Percentiles rank a stretch among this genome's conserved stretches.
Evolutionary conservation across 768 basidiomycete species (phyloP).

Genomic region (Pisolithus microcarpus): DNA sequence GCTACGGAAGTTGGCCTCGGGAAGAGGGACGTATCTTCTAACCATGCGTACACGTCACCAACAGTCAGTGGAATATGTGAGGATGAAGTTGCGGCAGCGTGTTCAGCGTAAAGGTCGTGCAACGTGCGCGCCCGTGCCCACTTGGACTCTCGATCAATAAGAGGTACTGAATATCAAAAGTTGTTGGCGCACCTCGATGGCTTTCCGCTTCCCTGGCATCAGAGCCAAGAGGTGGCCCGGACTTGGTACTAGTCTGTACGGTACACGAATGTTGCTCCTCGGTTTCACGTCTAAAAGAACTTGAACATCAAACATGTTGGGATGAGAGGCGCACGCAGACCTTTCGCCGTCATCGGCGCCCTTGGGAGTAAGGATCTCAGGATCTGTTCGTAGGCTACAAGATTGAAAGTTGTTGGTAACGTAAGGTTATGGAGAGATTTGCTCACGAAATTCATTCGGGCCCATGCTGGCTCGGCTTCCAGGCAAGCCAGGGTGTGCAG

Average conservation of each 20-base stretch:
- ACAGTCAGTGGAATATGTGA: slow-evolving; percentile 26
- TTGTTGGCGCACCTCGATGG: slow-evolving; percentile 35
- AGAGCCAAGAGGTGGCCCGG: slow-evolving; percentile 30
- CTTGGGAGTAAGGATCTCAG: slow-evolving; percentile 32
- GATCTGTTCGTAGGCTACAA: slow-evolving; percentile 27
- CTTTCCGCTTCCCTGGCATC: slow-evolving; percentile 39
- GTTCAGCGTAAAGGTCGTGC: slow-evolving; percentile 31
- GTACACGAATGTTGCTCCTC: slow-evolving; percentile 21
- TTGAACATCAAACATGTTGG: neutral
- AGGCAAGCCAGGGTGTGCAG: neutral
- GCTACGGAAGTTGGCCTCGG: slow-evolving; percentile 22
- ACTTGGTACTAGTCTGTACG: slow-evolving; percentile 34
- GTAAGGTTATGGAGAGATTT: neutral
- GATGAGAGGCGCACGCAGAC: slow-evolving; percentile 14
- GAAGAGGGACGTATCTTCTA: slow-evolving; percentile 36
- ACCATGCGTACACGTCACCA: slow-evolving; percentile 39
- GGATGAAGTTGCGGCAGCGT: slow-evolving; percentile 13
- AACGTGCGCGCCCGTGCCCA: slow-evolving; percentile 41
- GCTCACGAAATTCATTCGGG: slow-evolving; percentile 16
- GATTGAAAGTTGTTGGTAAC: neutral
- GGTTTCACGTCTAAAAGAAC: slow-evolving; percentile 29
- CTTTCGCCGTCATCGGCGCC: slow-evolving; percentile 40
- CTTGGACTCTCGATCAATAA: slow-evolving; percentile 20
- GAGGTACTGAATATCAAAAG: neutral
- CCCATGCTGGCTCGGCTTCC: neutral